Evolutionary conservation across 192 early-diverging fungal genomes (phyloP), one percentile per base, ranked within the genome.

Genomic region (Coemansia brasiliensis): DNA sequence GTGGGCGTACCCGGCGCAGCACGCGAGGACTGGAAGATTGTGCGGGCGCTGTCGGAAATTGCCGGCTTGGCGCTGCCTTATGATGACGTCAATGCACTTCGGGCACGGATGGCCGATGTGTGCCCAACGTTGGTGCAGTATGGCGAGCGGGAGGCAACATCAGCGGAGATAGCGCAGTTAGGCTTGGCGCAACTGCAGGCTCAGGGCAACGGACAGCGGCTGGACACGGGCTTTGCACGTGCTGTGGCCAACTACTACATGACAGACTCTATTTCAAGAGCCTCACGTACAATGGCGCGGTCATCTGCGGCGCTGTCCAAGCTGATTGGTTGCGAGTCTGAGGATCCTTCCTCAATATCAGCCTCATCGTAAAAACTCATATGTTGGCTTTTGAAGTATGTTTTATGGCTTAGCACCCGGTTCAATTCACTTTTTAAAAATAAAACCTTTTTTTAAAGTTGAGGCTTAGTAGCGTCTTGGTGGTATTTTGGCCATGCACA

Each of bases 1-100:
- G 95, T 98, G 17, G 84, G 86, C 39, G 88, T 90, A 5, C 93
- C 94, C 7, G 88, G 83, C 16, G 90, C 85, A 29, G 91, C 96
- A 8, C 93, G 96, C 51, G 95, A 97, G 60, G 96, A 99, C 83
- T 99, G 96, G 96, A 96, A 95, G 88, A 95, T 99, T 53, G 82
- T 99, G 42, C 92, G 96, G 39, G 96, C 96, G 4, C 76, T 99
- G 27, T 94, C 94, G 4, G 94, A 99, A 76, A 81, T 93, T n/a
- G 81, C 87, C 26, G 94, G 93, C 0, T 74, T 85, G 13, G 74
- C 89, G 5, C 79, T 99, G 26, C 88, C 94, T 18, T 99, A 99
- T 67, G 93, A 99, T 60, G 91, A 96, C 64, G 67, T 93, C 10
- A 57, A 74, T 3, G 79, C 87, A 20, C 80, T 99, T 54, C 89